Evolutionary conservation across 2,329 filamentous ascomycete genomes (phyloP).

Genomic region (Pseudocercospora fuligena): DNA sequence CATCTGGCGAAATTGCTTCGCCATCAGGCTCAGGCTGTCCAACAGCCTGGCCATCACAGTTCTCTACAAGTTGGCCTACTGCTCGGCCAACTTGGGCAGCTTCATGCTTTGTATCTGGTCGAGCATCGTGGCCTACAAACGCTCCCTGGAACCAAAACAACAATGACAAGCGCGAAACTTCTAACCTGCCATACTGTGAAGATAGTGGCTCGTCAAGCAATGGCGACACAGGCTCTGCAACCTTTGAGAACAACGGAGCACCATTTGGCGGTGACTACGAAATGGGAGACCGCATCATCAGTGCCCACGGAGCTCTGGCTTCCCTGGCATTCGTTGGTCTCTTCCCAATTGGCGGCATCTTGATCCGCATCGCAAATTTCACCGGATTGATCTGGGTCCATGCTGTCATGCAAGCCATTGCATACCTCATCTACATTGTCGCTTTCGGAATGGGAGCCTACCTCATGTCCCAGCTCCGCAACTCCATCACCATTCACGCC

Average conservation of each 20-base stretch:
- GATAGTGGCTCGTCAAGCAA: constrained; percentile 3
- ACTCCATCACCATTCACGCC: constrained; percentile 43
- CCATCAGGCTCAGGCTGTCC: constrained; percentile 25
- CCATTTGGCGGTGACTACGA: constrained; percentile 30
- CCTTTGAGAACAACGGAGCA: constrained; percentile 17
- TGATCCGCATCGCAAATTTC: constrained; percentile 51
- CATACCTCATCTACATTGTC: constrained; percentile 53
- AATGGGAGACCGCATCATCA: constrained; percentile 39
- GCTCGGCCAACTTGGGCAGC: constrained; percentile 23
- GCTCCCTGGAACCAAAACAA: constrained; percentile 16
- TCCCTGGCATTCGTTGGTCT: constrained; percentile 51
- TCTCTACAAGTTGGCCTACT: constrained; percentile 25
- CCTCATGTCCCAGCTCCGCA: constrained; percentile 49
- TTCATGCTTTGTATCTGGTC: constrained; percentile 14
- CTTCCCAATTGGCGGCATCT: constrained; percentile 52
- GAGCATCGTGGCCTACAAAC: constrained; percentile 21
- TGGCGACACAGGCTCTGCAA: constrained; percentile 11
- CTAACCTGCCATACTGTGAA: constrained; percentile 9
- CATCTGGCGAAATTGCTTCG: constrained; percentile 19
- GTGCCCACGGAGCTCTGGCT: constrained; percentile 51
- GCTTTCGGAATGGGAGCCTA: constrained; percentile 60
- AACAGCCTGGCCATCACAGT: constrained; percentile 23
- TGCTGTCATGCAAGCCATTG: constrained; percentile 54
- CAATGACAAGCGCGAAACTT: constrained; percentile 1
- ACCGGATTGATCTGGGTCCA: constrained; percentile 53